Base-by-base conservation (phyloP, 2,329 filamentous ascomycete genomes). In the Aureobasidium pullulans region DNA sequence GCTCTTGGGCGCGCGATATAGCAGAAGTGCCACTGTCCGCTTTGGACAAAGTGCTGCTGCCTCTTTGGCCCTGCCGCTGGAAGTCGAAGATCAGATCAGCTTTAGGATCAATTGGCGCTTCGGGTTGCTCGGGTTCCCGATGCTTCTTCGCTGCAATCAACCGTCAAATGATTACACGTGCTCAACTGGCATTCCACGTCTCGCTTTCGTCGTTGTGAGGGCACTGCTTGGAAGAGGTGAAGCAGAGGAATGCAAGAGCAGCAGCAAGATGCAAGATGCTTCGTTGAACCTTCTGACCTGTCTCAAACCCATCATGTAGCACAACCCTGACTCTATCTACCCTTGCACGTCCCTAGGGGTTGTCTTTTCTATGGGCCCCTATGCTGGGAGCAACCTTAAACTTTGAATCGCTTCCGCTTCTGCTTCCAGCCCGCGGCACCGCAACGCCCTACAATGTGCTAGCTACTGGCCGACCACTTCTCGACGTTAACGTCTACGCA, bases 381-480 rank as follows among this genome's bases (percentile, higher is more conserved):
- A 36, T 40, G 40, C 52, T 56, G 52, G 52, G 52, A 56, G 40
- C 15, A 56, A 56, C 52, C 52, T 56, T 56, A 56, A 34, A 44
- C 39, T 37, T 13, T 11, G n/a, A n/a, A 15, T 15, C 19, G 28
- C 52, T 56, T 37, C 40, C 52, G 32, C 40, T 15, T 34, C 19
- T 40, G 40, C 29, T 56, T 56, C 52, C 52, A 56, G 52, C 31
- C 40, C 46, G 40, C 40, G 4, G 29, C 29, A 40, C 52, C 50
- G 50, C 31, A 40, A 40, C 47, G 23, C 42, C 28, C 40, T 16
- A 40, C 29, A 19, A 42, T 31, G 52, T 40, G 37, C 50, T 54
- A 54, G 39, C 28, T 54, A 10, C 39, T 54, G 37, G 50, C 50
- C 50, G 29, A 54, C 50, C 50, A 54, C 34, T 43, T 11, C 3